Evolutionary conservation across 179 eudicot genomes (phyloP), one percentile per base, ranked within the genome.

Genomic region (Sideroxylon spinosum): DNA sequence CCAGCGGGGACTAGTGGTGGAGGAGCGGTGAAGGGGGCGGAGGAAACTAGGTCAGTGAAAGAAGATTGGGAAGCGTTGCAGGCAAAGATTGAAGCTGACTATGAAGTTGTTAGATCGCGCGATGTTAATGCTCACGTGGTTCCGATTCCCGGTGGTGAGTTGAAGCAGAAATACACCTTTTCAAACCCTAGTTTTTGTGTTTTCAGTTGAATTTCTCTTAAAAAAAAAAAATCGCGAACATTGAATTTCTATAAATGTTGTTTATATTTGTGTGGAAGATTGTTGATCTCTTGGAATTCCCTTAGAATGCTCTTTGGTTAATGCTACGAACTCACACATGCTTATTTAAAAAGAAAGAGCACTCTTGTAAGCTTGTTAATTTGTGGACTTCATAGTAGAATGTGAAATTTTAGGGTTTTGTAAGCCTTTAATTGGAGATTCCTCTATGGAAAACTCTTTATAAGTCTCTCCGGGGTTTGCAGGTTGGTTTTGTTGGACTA

Each of bases 401-500:
- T 26, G 20, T 44, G 56, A 13, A 25, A 7, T 60, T 68, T 62
- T 46, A 23, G 69, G 63, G 71, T 52, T 66, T 66, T 63, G 23
- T n/a, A 9, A n/a, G 68, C 9, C 26, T 59, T 46, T 61, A 12
- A 22, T 44, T 74, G 19, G 44, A 74, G 67, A 17, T 59, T 46
- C 48, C 44, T 46, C 68, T 14, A n/a, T 10, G 13, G 50, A 74
- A 59, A 37, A 12, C 55, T 74, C 14, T 60, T 71, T 13, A 49
- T 14, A 23, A 23, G 29, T 70, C 32, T 74, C 20, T 50, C 1
- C 48, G 44, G 22, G 53, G 61, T 74, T 28, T 87, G 61, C 81
- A 95, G 99, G 98, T 85, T 95, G 99, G 99, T 95, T 93, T 87
- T 92, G 94, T 32, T 95, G 99, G 99, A 86, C 86, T 26, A 85